Base-by-base conservation (phyloP, 2,329 filamentous ascomycete genomes). In the Ilyonectria sp. region DNA sequence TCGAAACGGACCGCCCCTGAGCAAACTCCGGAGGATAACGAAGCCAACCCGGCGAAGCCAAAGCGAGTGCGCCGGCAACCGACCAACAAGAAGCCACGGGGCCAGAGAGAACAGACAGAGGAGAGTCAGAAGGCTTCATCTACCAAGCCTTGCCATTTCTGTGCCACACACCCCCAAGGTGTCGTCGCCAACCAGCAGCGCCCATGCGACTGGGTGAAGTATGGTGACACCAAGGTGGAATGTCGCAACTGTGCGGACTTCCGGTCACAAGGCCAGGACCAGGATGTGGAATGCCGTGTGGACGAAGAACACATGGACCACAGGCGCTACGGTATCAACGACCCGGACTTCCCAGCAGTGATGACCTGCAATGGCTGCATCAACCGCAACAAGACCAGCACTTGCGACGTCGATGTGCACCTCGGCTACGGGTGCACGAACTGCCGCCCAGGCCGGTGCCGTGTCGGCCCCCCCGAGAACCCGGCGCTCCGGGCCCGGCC, bases 231-330 rank as follows among this genome's bases (percentile, higher is more conserved):
- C 10, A 29, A 11, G 11, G 4, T 56, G 29, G 64, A 74, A 46
- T 74, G 72, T 26, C 43, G 65, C 11, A 70, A 74, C 37, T 74
- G 72, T 33, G 70, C 72, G 40, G 47, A 74, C 33, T 19, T 59
- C 44, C 72, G 72, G n/a, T 69, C 64, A 15, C 35, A 4, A 15
- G 60, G 33, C 15, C 63, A 60, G 9, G 49, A 31, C 1, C 6
- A 15, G 1, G 9, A 2, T 6, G 60, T 65, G 3, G 52, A 55
- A 10, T 74, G 72, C 29, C 23, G 5, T 8, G 65, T 70, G 33
- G 2, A 4, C 1, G 6, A 26, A 5, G 1, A 63, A 19, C 15
- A 70, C 21, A 70, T 70, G 40, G n/a, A 37, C 1, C 17, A 64
- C 10, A 63, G 52, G 15, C 67, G 54, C 11, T 74, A 74, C 44